Evolutionary conservation across 1,139 yeast genomes (phyloP).

Genomic region (Suhomyces maxii): DNA sequence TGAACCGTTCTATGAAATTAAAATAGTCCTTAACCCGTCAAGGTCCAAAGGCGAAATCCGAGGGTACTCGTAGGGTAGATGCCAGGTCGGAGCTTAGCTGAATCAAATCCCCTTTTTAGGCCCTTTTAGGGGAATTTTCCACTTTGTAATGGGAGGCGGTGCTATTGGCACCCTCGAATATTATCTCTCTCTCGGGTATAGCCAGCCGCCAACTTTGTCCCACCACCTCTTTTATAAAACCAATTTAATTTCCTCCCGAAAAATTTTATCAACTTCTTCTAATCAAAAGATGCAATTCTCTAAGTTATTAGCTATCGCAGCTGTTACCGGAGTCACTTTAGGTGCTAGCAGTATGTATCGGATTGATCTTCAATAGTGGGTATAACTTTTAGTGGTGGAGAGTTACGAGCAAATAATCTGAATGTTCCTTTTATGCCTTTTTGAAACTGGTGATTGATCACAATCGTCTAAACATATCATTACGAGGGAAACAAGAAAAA

Average conservation of each 20-base stretch:
- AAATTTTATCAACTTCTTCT: constrained; percentile 3
- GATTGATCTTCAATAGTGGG: neutral
- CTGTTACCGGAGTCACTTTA: constrained; percentile 47
- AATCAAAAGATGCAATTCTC: constrained; percentile 49
- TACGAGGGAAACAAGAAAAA: too few species aligned
- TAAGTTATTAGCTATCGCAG: constrained; percentile 45
- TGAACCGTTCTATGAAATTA: too few species aligned
- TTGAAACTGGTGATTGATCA: too few species aligned
- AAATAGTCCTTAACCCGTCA: too few species aligned
- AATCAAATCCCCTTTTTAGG: neutral
- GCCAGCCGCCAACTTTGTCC: constrained; percentile 2
- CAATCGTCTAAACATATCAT: too few species aligned
- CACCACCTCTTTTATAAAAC: constrained; percentile 9
- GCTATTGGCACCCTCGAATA: constrained; percentile 6
- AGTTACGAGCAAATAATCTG: too few species aligned
- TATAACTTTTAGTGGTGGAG: too few species aligned
- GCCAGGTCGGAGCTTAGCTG: neutral
- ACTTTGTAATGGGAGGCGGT: constrained; percentile 2
- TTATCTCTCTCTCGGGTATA: neutral
- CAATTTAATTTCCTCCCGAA: constrained; percentile 5
- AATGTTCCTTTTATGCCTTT: too few species aligned
- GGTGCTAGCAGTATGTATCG: constrained; percentile 47
- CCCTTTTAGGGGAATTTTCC: neutral
- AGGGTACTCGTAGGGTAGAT: neutral
- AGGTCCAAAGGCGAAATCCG: neutral